These are phyloP conservation scores for Bremia lactucae DNA, from an alignment of 352 stramenopile species.

Conservation along the genomic window DNA sequence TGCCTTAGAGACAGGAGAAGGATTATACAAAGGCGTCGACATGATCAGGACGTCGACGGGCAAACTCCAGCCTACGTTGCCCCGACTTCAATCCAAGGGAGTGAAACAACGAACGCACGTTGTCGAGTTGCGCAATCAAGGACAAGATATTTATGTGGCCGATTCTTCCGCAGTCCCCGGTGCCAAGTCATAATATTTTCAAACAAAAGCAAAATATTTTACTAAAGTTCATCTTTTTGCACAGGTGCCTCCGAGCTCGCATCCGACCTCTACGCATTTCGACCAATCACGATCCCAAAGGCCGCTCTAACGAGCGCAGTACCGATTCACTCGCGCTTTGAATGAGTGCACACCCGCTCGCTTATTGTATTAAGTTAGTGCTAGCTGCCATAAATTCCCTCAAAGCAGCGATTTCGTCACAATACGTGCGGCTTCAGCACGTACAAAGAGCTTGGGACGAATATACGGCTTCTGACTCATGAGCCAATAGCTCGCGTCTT, in stretches of 20 bases:
- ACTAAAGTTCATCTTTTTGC: not conserved
- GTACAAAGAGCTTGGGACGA: slow-evolving; percentile 74
- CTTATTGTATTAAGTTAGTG: no score
- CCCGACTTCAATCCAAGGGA: slow-evolving; percentile 69
- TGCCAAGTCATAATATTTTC: slow-evolving; percentile 2
- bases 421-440: slow-evolving; percentile 66
- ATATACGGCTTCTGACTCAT: slow-evolving; percentile 77
- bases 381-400: no score
- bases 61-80: slow-evolving; percentile 37
- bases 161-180: slow-evolving; percentile 60
- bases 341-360: slow-evolving; percentile 4
- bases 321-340: slow-evolving; percentile 62
- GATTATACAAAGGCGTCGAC: slow-evolving; percentile 78
- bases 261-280: slow-evolving; percentile 73
- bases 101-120: slow-evolving; percentile 81
- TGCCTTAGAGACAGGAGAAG: slow-evolving; percentile 66
- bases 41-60: slow-evolving; percentile 42
- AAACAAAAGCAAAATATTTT: not conserved
- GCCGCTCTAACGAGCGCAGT: slow-evolving; percentile 32
- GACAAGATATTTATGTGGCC: slow-evolving; percentile 60
- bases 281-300: slow-evolving; percentile 29
- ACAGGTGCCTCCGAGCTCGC: slow-evolving; percentile 30
- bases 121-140: slow-evolving; percentile 52
- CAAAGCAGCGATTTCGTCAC: slow-evolving; percentile 70
- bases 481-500: slow-evolving; percentile 78